phyloP scores from a whole-genome alignment of 768 basidiomycete species.

The Tricholoma matsutake region DNA sequence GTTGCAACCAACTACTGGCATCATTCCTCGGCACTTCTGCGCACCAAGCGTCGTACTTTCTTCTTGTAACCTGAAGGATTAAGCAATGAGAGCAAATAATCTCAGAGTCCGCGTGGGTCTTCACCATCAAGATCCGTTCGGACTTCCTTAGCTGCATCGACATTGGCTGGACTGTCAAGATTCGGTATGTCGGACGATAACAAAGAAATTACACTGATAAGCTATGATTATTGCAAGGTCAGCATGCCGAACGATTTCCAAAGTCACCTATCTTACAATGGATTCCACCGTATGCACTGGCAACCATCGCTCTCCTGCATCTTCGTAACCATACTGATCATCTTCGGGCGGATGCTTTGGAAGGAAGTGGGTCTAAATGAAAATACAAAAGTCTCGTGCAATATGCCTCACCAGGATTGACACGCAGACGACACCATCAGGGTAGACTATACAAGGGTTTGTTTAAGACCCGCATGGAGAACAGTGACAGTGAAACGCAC shows the following conservation, averaged over 20 bases:
- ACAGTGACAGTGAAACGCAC: constrained; percentile 41
- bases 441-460: constrained; percentile 64
- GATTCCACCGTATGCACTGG: constrained; percentile 97
- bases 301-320: constrained; percentile 95
- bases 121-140: constrained; percentile 60
- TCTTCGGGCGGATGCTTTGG: constrained; percentile 89
- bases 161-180: constrained; percentile 91
- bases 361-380: constrained; percentile 5
- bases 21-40: constrained; percentile 86
- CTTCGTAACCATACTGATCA: constrained; percentile 96
- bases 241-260: neutral
- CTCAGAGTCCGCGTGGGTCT: constrained; percentile 13
- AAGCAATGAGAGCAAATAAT: constrained; percentile 5
- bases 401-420: constrained; percentile 75
- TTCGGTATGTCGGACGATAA: constrained; percentile 90
- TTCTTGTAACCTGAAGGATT: constrained; percentile 75
- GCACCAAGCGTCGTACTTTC: constrained; percentile 88
- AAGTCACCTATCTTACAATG: constrained; percentile 55
- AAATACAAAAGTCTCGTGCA: neutral
- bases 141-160: constrained; percentile 91
- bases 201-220: constrained; percentile 94
- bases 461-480: constrained; percentile 1
- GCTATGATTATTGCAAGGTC: constrained; percentile 42
- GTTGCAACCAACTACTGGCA: constrained; percentile 7
- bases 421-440: constrained; percentile 91